Evolutionary conservation across 352 stramenopile genomes (phyloP).

Genomic region (Globisporangium parvum): DNA sequence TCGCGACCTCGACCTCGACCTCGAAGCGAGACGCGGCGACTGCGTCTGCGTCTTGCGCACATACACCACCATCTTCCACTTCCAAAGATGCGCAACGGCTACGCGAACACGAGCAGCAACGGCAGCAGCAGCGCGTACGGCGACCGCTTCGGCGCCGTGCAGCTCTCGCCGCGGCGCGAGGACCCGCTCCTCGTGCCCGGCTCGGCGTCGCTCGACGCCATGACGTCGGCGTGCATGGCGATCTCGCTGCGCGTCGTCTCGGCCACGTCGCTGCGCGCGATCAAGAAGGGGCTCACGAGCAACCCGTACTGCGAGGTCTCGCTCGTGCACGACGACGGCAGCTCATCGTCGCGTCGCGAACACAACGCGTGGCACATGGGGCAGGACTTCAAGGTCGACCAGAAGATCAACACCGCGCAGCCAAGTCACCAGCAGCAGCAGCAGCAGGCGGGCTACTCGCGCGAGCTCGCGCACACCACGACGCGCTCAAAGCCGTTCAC

Average conservation of each 20-base stretch:
- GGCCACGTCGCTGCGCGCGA: conserved; percentile 46
- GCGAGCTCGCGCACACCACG: conserved; percentile 12
- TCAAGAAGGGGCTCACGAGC: conserved; percentile 66
- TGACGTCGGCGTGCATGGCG: conserved; percentile 47
- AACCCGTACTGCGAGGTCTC: conserved; percentile 68
- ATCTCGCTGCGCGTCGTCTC: conserved; percentile 55
- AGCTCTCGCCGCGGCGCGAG: conserved; percentile 48
- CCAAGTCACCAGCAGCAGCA: conserved; percentile 11
- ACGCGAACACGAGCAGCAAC: conserved; percentile 12
- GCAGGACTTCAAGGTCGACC: conserved; percentile 34
- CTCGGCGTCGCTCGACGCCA: conserved; percentile 53
- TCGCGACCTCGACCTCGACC: too few species aligned
- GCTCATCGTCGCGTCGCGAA: conserved; percentile 16
- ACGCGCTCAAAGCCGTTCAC: conserved; percentile 44
- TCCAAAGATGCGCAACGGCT: conserved; percentile 15
- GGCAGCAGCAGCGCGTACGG: conserved; percentile 1
- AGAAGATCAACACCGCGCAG: conserved; percentile 20
- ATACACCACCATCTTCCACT: too few species aligned
- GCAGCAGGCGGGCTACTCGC: conserved; percentile 8
- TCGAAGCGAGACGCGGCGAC: too few species aligned
- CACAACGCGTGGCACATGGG: conserved; percentile 37
- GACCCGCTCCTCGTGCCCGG: conserved; percentile 52
- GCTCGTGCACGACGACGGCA: conserved; percentile 52
- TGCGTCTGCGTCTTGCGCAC: background rate
- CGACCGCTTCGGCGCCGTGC: conserved; percentile 37